Evolutionary conservation across 768 basidiomycete genomes (phyloP).

Genomic region (Rickenella mellea): DNA sequence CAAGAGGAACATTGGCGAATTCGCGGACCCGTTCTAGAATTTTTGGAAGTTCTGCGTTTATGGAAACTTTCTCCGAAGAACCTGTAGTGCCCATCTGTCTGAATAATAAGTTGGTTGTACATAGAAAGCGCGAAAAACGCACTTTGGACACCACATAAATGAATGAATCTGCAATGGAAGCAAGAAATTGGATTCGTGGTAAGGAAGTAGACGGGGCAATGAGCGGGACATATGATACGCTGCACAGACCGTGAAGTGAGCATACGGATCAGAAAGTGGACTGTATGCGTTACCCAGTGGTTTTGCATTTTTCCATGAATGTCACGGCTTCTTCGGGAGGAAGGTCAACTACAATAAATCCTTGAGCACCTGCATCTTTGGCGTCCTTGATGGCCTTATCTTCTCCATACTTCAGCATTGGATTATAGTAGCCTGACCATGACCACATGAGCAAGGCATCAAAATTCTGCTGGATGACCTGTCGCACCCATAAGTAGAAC

Average conservation of each 20-base stretch:
- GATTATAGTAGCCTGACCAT: conserved; percentile 88
- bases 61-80: conserved; percentile 61
- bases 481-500: conserved; percentile 86
- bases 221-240: conserved; percentile 89
- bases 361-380: conserved; percentile 84
- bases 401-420: conserved; percentile 90
- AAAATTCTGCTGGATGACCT: background rate
- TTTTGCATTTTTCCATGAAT: conserved; percentile 83
- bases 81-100: conserved; percentile 97
- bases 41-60: conserved; percentile 73
- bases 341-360: conserved; percentile 95
- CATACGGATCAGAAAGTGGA: background rate
- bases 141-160: conserved; percentile 98
- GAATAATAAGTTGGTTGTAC: background rate
- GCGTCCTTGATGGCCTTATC: conserved; percentile 90
- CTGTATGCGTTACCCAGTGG: conserved; percentile 51
- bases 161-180: conserved; percentile 92
- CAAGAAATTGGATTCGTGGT: conserved; percentile 80
- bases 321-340: conserved; percentile 92
- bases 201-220: conserved; percentile 91
- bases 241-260: conserved; percentile 18
- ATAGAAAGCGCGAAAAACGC: conserved; percentile 8
- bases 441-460: conserved; percentile 4
- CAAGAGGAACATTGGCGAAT: conserved; percentile 73
- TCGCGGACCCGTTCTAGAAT: conserved; percentile 78